Conservation (phyloP, 2,329 filamentous ascomycete species). For the Fusarium sp. region DNA sequence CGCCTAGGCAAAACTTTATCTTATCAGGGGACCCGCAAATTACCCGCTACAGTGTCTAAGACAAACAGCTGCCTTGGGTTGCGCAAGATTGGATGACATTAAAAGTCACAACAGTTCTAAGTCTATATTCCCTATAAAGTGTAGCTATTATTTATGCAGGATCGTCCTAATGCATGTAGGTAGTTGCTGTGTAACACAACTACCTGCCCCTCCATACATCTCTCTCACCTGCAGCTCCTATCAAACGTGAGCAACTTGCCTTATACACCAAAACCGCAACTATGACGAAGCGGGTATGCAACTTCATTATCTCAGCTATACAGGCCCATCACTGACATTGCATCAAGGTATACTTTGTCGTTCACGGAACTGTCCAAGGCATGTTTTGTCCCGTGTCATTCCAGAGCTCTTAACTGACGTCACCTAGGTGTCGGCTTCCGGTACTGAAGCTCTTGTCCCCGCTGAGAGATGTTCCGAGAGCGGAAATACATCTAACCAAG, state of each 20-base stretch:
- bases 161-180: too few species aligned
- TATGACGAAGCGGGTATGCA: slow-evolving; percentile 53
- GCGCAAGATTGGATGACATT: background rate
- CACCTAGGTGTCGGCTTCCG: slow-evolving; percentile 67
- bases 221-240: background rate
- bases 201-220: background rate
- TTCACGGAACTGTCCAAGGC: slow-evolving; percentile 80
- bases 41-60: background rate
- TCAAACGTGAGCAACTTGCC: background rate
- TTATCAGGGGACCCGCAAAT: slow-evolving; percentile 23
- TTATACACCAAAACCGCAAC: slow-evolving; percentile 1
- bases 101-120: background rate
- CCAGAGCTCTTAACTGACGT: slow-evolving; percentile 43
- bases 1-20: slow-evolving; percentile 19
- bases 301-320: background rate
- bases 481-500: background rate
- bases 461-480: background rate
- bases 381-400: slow-evolving; percentile 37
- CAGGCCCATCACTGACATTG: slow-evolving; percentile 1
- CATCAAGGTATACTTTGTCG: slow-evolving; percentile 70
- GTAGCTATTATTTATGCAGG: background rate
- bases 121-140: background rate
- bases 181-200: background rate
- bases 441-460: slow-evolving; percentile 45
- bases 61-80: background rate